These are phyloP conservation scores for Apodospora peruviana DNA, from an alignment of 495 filamentous ascomycete genomes.

Conservation along the genomic window DNA sequence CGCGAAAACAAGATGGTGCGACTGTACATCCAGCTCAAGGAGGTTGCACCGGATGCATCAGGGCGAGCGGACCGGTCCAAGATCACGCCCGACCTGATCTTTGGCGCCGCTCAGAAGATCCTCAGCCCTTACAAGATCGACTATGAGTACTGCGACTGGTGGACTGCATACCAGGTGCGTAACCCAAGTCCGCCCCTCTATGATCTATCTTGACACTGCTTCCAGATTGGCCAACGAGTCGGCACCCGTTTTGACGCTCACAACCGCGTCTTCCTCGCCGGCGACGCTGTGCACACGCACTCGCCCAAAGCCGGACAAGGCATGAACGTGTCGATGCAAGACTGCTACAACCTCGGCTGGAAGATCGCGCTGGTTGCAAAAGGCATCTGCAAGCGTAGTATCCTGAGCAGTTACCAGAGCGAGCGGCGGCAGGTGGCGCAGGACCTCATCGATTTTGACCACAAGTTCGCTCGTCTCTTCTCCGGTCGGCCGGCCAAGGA, in stretches of 20 bases:
- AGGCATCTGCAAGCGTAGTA: conserved; percentile 45
- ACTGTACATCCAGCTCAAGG: conserved; percentile 63
- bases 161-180: conserved; percentile 37
- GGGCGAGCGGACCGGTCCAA: conserved; percentile 48
- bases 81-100: conserved; percentile 55
- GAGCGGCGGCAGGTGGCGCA: conserved; percentile 67
- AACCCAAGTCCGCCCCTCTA: conserved; percentile 2
- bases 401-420: conserved; percentile 65
- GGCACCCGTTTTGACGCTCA: conserved; percentile 53
- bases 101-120: conserved; percentile 56
- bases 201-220: conserved; percentile 11
- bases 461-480: conserved; percentile 48
- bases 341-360: conserved; percentile 70
- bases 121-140: conserved; percentile 57
- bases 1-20: conserved; percentile 62
- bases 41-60: conserved; percentile 34
- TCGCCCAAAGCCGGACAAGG: conserved; percentile 71
- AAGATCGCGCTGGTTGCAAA: conserved; percentile 62
- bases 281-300: conserved; percentile 59
- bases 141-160: conserved; percentile 55
- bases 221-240: conserved; percentile 69
- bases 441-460: conserved; percentile 71
- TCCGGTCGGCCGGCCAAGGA: conserved; percentile 40
- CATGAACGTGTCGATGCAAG: conserved; percentile 69
- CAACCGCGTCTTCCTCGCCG: conserved; percentile 61